Evolutionary conservation across 169 alveolate species (phyloP), one percentile per base, ranked within the genome.

Genomic region (Perkinsus marinus): DNA sequence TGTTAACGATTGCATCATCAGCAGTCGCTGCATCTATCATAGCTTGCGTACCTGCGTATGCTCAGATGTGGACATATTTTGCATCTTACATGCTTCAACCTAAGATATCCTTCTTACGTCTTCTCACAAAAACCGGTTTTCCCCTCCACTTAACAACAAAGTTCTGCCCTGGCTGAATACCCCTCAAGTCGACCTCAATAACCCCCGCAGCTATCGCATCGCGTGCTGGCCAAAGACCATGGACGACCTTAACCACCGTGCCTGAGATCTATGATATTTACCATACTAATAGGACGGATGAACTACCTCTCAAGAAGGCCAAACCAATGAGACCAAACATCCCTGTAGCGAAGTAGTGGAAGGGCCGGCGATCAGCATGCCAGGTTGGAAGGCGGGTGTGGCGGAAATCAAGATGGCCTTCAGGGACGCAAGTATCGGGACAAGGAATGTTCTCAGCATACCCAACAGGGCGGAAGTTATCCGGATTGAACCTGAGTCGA

Each of bases 381-480:
- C 95, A 95, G 90, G 92, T 93, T 46, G 97, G 96, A 69, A 96
- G 94, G 68, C 97, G 94, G 91, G 95, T 95, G 91, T 96, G 97
- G 30, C 97, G 92, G 92, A 96, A 96, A 93, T 96, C 98, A 0
- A 97, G 97, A 89, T 95, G 96, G 10, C 95, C 94, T 43, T 95
- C 97, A 47, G 97, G 95, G 43, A 92, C 93, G 39, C 93, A 94
- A 43, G 97, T 94, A 92, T 94, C 97, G 68, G 98, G 98, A n/a
- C 93, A 94, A 17, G 96, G 97, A 17, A 96, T 94, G 92, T 95
- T 95, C 93, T 95, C 97, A 0, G 96, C 96, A 90, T 94, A 95
- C 26, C 98, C 98, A 16, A 95, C 96, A 16, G 98, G 95, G n/a
- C 98, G 94, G 91, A 95, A 96, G 94, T 96, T 94, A 90, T 93